Evolutionary conservation across 257 asterid genomes (phyloP).

Genomic region (Petunia axillaris): DNA sequence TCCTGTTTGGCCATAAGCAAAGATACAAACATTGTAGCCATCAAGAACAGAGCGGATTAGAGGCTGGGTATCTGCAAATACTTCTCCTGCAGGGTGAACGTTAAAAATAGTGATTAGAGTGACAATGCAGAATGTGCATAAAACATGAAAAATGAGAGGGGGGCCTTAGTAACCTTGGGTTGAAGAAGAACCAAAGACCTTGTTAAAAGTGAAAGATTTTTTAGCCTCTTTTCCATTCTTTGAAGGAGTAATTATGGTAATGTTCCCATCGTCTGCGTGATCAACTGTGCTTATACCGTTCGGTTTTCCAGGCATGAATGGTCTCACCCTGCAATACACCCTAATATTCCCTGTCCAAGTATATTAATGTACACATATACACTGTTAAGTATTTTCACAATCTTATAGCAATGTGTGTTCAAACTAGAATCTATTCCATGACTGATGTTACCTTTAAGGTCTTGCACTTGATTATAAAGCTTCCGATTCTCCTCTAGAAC

Average conservation of each 20-base stretch:
- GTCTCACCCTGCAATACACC: constrained; percentile 89
- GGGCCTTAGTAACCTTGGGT: constrained; percentile 74
- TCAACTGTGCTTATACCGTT: constrained; percentile 53
- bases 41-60: constrained; percentile 88
- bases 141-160: constrained; percentile 29
- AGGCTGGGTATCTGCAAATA: constrained; percentile 82
- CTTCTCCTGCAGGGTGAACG: constrained; percentile 54
- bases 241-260: constrained; percentile 58
- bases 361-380: constrained; percentile 18
- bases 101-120: background rate
- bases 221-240: constrained; percentile 71
- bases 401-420: background rate
- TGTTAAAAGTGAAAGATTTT: constrained; percentile 76
- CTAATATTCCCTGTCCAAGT: constrained; percentile 71
- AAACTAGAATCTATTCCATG: background rate
- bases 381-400: constrained; percentile 26
- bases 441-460: constrained; percentile 71
- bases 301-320: constrained; percentile 61
- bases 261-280: constrained; percentile 56
- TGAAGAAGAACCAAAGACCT: constrained; percentile 76
- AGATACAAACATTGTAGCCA: constrained; percentile 88
- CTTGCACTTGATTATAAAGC: constrained; percentile 91
- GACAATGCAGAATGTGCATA: background rate
- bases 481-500: constrained; percentile 86
- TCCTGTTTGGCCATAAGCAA: constrained; percentile 97